Percentiles rank a stretch among this genome's conserved stretches.
Conservation (phyloP, 805 yeast genomes). For the Wickerhamomyces silvicola region DNA sequence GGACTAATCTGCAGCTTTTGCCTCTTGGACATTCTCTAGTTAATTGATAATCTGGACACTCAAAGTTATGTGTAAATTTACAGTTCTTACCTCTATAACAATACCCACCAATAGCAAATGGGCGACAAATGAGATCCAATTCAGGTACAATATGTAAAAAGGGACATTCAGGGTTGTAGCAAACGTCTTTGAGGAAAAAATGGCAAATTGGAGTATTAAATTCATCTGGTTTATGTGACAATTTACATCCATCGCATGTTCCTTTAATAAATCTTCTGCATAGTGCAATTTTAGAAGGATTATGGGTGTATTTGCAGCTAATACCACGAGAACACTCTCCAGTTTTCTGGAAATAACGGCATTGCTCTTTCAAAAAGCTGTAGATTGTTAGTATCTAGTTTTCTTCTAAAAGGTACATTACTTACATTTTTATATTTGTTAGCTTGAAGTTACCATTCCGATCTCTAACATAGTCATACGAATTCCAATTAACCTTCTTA, state of each 20-base stretch:
- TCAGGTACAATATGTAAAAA: constrained; percentile 43
- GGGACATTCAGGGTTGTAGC: constrained; percentile 43
- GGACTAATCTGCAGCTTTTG: constrained; percentile 45
- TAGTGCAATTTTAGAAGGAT: constrained; percentile 41
- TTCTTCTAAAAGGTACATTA: background rate
- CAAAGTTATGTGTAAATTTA: constrained; percentile 46
- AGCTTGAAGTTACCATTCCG: constrained; percentile 25
- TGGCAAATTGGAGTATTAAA: constrained; percentile 57
- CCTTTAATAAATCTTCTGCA: constrained; percentile 46
- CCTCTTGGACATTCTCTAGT: constrained; percentile 53
- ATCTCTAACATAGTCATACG: constrained; percentile 20
- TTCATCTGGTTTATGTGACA: constrained; percentile 52
- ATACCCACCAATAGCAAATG: constrained; percentile 63
- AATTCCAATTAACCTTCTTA: constrained; percentile 27
- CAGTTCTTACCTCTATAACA: constrained; percentile 59
- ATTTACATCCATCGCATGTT: constrained; percentile 47
- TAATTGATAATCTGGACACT: constrained; percentile 69
- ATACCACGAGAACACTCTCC: constrained; percentile 42
- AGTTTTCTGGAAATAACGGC: constrained; percentile 22
- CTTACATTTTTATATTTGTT: constrained; percentile 11
- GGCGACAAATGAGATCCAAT: constrained; percentile 48
- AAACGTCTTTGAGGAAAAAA: constrained; percentile 40
- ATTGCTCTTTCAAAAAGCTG: constrained; percentile 19
- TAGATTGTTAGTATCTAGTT: background rate
- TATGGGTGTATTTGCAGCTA: constrained; percentile 50